Evolutionary conservation across 2,329 filamentous ascomycete genomes (phyloP), one percentile per base, ranked within the genome.

Genomic region (Monosporascus sp.): DNA sequence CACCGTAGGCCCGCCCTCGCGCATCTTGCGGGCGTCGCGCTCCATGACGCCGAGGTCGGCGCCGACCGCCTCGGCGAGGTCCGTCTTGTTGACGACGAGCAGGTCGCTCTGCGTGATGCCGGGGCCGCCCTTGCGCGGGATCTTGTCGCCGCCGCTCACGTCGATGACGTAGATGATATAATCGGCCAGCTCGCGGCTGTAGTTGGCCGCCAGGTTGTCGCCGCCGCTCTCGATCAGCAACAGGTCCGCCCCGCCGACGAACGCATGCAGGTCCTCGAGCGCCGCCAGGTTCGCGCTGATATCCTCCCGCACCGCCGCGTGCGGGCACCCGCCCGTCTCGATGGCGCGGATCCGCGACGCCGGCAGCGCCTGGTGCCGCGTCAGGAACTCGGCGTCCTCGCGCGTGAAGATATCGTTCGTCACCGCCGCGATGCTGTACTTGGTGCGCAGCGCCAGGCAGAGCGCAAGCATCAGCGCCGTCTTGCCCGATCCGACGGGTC

Each of bases 111-210:
- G 93, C 5, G 94, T 99, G 69, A 99, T 99, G 1, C 94, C 94
- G 0, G 94, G 94, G 0, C 94, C 94, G 27, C 94, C 94, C 76
- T 99, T 99, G 27, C 94, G 77, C 0, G 94, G 94, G 49, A 99
- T 87, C 81, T 99, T 99, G 72, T 99, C 94, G 14, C 94, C 94
- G 22, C 94, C 94, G 52, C 86, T 89, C 19, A 99, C 94, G 72
- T 99, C 94, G 63, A 99, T 97, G 31, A 99, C 94, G 70, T 99
- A 99, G 73, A 99, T 87, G 72, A 99, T 99, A 70, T 89, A 99
- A 72, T 99, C 94, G 2, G 94, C 94, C 60, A 99, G 78, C 74
- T 99, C 94, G 54, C 94, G 82, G 52, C 84, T 89, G 79, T 99
- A 99, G 77, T 99, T 99, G 4, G 94, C 94, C 0, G 94, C 94